phyloP scores from a whole-genome alignment of 495 filamentous ascomycete genomes.

The Tetracladium marchalianum region DNA sequence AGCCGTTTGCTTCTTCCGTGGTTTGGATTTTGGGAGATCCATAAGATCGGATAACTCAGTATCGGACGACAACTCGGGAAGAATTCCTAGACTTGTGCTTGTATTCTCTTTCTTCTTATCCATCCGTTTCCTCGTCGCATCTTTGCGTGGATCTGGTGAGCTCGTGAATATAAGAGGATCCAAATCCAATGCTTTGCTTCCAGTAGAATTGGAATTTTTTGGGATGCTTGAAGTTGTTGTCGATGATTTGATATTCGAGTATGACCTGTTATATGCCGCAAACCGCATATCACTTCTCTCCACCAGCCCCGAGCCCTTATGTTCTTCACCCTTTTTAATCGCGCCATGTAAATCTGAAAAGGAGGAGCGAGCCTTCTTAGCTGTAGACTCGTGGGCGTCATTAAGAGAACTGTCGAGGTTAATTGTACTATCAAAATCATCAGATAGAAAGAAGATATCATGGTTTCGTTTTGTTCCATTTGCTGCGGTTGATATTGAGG shows the following conservation, averaged over 20 bases:
- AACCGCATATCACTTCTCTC: no score
- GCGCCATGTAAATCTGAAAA: slow-evolving; percentile 12
- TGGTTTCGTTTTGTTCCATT: background rate
- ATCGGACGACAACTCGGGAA: slow-evolving; percentile 8
- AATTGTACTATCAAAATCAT: slow-evolving; percentile 37
- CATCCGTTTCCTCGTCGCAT: slow-evolving; percentile 9
- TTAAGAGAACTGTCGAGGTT: slow-evolving; percentile 23
- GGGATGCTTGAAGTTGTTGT: background rate
- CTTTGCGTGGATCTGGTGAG: slow-evolving; percentile 22
- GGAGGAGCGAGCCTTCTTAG: background rate
- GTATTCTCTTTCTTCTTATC: background rate
- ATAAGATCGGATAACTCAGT: slow-evolving; percentile 12
- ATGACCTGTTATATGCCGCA: slow-evolving; percentile 11
- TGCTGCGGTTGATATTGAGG: no score
- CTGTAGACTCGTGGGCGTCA: slow-evolving; percentile 18
- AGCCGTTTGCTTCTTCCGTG: slow-evolving; percentile 7
- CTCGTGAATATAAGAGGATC: slow-evolving; percentile 49
- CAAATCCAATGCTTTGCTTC: slow-evolving; percentile 20
- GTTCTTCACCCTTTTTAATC: background rate
- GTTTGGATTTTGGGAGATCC: slow-evolving; percentile 1
- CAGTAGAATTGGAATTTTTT: slow-evolving; percentile 2
- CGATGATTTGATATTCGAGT: slow-evolving; percentile 18
- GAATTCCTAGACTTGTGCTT: background rate
- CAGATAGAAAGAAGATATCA: slow-evolving; percentile 33
- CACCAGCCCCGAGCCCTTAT: background rate